These are phyloP conservation scores for Abelmoschus esculentus DNA, from an alignment of 345 rosid genomes.

Conservation along the genomic window DNA sequence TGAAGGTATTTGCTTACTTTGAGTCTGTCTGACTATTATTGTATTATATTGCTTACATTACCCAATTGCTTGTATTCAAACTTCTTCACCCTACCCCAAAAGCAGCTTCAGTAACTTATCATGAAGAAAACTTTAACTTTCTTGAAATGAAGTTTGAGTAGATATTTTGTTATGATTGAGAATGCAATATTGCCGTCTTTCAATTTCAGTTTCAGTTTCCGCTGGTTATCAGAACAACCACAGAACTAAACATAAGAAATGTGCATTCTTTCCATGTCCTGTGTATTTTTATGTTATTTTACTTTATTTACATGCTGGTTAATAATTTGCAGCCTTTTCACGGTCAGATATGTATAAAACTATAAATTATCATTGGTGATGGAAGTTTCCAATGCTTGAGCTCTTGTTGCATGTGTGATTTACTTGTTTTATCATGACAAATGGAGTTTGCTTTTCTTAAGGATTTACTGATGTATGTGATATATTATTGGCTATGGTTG, in stretches of 20 bases:
- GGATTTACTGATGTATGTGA: no score
- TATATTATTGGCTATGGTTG: neutral
- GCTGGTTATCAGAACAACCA: neutral
- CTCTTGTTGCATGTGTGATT: neutral
- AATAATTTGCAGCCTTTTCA: neutral
- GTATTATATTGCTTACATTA: no score
- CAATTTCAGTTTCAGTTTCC: neutral
- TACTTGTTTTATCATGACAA: neutral
- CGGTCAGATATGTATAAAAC: neutral
- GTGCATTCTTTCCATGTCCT: neutral
- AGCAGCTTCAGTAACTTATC: no score
- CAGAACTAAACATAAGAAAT: neutral
- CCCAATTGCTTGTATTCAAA: no score
- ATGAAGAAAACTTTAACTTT: no score
- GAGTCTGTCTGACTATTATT: no score
- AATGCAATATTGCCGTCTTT: neutral
- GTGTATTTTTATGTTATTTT: neutral
- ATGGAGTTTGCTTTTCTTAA: no score
- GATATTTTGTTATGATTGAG: no score
- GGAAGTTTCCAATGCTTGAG: neutral
- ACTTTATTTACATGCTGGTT: neutral
- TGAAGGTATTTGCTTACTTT: constrained; percentile 35
- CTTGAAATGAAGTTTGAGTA: no score
- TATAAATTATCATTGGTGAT: neutral
- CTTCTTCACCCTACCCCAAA: no score